Evolutionary conservation across 2,329 filamentous ascomycete genomes (phyloP).

Genomic region (Drechmeria coniospora): DNA sequence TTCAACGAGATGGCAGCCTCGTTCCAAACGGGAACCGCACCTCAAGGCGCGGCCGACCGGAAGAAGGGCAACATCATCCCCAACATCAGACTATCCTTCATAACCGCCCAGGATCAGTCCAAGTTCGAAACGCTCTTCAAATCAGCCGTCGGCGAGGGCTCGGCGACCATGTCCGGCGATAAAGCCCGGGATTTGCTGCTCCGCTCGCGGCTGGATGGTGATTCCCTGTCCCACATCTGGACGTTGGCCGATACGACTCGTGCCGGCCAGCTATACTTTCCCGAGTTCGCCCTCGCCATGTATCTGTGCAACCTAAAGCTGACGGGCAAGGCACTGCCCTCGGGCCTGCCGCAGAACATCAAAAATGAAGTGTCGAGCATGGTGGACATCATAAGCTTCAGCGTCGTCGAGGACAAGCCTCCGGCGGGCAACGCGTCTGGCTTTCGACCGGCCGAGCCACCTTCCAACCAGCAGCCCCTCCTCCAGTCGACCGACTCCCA

Average conservation of each 20-base stretch:
- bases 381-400: conserved; percentile 98
- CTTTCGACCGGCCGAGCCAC: conserved; percentile 40
- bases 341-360: conserved; percentile 63
- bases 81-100: conserved; percentile 87
- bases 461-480: conserved; percentile 52
- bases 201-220: conserved; percentile 75
- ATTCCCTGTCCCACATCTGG: conserved; percentile 87
- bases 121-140: conserved; percentile 98
- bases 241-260: conserved; percentile 90
- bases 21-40: conserved; percentile 37
- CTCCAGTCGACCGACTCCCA: conserved; percentile 60
- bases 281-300: conserved; percentile 95
- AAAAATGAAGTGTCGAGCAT: conserved; percentile 97
- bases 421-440: conserved; percentile 50
- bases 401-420: conserved; percentile 56
- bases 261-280: conserved; percentile 89
- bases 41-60: conserved; percentile 32
- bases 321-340: conserved; percentile 69
- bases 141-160: conserved; percentile 71
- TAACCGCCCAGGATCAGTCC: conserved; percentile 83
- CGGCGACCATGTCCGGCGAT: conserved; percentile 79
- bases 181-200: conserved; percentile 82
- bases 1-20: conserved; percentile 53
- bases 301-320: conserved; percentile 92
- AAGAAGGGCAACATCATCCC: conserved; percentile 63